phyloP scores from a whole-genome alignment of 768 basidiomycete species.

The Chalciporus pseudorubinellus region DNA sequence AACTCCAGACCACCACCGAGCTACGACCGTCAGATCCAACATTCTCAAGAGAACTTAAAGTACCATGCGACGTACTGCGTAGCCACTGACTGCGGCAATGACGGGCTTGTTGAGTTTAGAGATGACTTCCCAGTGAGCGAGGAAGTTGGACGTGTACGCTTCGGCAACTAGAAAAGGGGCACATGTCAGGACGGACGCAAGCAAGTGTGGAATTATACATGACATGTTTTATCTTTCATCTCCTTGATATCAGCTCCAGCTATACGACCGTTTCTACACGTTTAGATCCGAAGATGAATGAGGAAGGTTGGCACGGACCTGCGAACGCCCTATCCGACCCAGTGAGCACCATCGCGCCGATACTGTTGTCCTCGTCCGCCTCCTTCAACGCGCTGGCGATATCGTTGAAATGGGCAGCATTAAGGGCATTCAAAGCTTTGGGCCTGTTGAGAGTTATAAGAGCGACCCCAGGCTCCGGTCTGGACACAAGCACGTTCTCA shows the following conservation, averaged over 20 bases:
- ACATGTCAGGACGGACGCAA: not conserved
- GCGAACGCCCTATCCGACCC: slow-evolving; percentile 94
- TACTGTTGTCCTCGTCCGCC: slow-evolving; percentile 64
- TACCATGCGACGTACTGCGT: slow-evolving; percentile 58
- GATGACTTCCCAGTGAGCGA: slow-evolving; percentile 80
- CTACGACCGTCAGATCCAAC: slow-evolving; percentile 39
- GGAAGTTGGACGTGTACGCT: slow-evolving; percentile 81
- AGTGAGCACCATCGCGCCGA: slow-evolving; percentile 88
- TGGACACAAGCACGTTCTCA: slow-evolving; percentile 65
- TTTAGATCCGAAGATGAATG: not conserved
- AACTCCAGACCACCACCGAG: slow-evolving; percentile 97
- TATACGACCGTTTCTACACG: slow-evolving; percentile 27
- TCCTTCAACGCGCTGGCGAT: slow-evolving; percentile 74
- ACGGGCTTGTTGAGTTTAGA: slow-evolving; percentile 82
- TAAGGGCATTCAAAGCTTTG: slow-evolving; percentile 87
- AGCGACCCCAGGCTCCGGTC: slow-evolving; percentile 65
- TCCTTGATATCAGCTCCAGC: slow-evolving; percentile 99
- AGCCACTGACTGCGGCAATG: slow-evolving; percentile 95
- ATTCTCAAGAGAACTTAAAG: not conserved
- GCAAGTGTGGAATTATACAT: slow-evolving; percentile 20
- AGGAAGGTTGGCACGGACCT: slow-evolving; percentile 45
- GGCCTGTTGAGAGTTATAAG: slow-evolving; percentile 88
- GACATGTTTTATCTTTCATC: slow-evolving; percentile 96
- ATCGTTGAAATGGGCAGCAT: slow-evolving; percentile 74
- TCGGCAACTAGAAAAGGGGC: slow-evolving; percentile 58